These are phyloP conservation scores for Stagonosporopsis cucurbitacearum DNA, from an alignment of 2,329 filamentous ascomycete species.

Conservation along the genomic window DNA sequence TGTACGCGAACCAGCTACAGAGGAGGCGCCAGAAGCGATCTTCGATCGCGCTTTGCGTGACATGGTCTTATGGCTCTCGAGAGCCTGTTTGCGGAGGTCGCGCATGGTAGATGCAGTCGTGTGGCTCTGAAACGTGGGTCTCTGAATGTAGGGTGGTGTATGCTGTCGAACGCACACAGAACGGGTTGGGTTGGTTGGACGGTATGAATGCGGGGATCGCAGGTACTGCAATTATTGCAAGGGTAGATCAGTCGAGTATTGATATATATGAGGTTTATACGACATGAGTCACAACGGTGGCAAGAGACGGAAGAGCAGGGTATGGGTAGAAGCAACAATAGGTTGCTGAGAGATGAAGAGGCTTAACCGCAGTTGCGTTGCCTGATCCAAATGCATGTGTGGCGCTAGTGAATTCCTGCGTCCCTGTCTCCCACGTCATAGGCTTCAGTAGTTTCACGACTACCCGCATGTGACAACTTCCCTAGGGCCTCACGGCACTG, in stretches of 20 bases:
- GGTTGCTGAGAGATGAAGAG: constrained; percentile 15
- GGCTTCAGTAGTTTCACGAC: not conserved
- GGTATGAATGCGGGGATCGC: constrained; percentile 33
- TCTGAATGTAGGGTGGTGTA: constrained; percentile 1
- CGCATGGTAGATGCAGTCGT: constrained; percentile 56
- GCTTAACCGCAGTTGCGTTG: constrained; percentile 7
- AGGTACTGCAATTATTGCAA: constrained; percentile 40
- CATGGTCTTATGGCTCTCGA: constrained; percentile 74
- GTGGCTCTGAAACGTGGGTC: not conserved
- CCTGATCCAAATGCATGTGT: constrained; percentile 9
- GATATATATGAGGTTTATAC: constrained; percentile 36
- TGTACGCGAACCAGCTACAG: constrained; percentile 62
- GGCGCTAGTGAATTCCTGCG: constrained; percentile 15
- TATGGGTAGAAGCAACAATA: constrained; percentile 13
- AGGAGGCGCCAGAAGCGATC: constrained; percentile 63
- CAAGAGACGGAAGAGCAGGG: constrained; percentile 15
- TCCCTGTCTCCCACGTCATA: constrained; percentile 12
- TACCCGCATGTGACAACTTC: not conserved
- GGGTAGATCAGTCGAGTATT: constrained; percentile 39
- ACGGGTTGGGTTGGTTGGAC: constrained; percentile 13
- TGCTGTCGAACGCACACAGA: constrained; percentile 4
- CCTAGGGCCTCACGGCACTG: too few species aligned
- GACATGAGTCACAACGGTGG: constrained; percentile 46
- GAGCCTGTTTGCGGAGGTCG: constrained; percentile 69
- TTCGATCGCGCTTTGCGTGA: constrained; percentile 71